Base-by-base conservation (phyloP, 805 yeast genomes). In the Candida nonsorbophila region DNA sequence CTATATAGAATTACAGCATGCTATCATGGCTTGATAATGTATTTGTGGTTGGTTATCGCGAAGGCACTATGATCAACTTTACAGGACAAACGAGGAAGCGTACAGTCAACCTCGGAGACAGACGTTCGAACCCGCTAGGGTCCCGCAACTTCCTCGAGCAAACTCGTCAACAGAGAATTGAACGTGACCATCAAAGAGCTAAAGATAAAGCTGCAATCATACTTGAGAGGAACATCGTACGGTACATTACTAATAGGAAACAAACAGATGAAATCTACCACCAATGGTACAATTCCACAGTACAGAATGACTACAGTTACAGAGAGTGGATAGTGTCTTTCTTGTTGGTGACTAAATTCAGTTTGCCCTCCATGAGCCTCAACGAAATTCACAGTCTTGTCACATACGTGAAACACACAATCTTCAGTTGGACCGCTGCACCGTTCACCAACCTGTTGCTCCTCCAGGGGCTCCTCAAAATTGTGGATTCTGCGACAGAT, bases 11-110 rank as follows among this genome's bases (percentile, higher is more conserved):
- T 7, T 10, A 7, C 10, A 10, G 20, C 20, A 18, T 7, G 9
- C 20, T 18, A 18, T 7, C 20, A 21, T n/a, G 11, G 8, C 9
- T 21, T 10, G 12, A 21, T 21, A 10, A 21, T 7, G 12, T 13
- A 14, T 21, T n/a, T 13, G 24, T 10, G 20, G 10, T 7, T 18
- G 20, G 20, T 10, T 7, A 18, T 7, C 24, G 24, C 7, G 24
- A 14, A 12, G 18, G n/a, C 13, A 21, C 7, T 22, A 65, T 65
- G 70, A 31, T 64, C 22, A 77, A 79, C 58, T 84, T 84, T 58
- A 71, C 77, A 7, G 94, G 94, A 4, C 78, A 74, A 41, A 62
- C 76, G 12, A 69, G 75, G 38, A 62, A 76, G 30, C 61, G 82
- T 20, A 72, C 71, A 30, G 73, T 82, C 37, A 83, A 90, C 61